Evolutionary conservation across 2,329 filamentous ascomycete species (phyloP).

Genomic region (Penicillium sp.): DNA sequence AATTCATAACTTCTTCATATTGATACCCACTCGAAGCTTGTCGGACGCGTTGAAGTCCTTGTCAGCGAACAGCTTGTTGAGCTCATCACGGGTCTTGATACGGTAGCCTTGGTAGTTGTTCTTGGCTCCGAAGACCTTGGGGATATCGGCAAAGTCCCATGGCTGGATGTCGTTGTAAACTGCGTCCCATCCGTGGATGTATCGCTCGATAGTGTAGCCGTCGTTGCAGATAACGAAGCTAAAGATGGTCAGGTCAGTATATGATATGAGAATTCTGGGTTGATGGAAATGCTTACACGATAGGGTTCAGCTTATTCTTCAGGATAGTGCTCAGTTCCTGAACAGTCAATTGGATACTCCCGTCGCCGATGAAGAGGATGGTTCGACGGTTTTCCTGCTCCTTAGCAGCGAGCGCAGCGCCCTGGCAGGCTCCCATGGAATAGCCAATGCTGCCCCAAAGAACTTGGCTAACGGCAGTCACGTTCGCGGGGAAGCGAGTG

Average conservation of each 20-base stretch:
- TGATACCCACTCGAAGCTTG: constrained; percentile 39
- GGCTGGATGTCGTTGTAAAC: constrained; percentile 74
- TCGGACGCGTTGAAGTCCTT: constrained; percentile 58
- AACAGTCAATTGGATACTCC: constrained; percentile 77
- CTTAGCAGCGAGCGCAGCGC: constrained; percentile 70
- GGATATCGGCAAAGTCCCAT: constrained; percentile 71
- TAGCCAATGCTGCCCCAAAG: constrained; percentile 69
- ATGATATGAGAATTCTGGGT: too few species aligned
- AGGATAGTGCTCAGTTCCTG: constrained; percentile 86
- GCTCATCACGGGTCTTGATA: constrained; percentile 66
- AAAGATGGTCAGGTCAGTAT: constrained; percentile 40
- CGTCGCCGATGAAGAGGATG: constrained; percentile 85
- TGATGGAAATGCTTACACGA: constrained; percentile 57
- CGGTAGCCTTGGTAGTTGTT: constrained; percentile 61
- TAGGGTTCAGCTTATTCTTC: constrained; percentile 68
- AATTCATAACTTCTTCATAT: neutral
- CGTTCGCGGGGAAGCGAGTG: constrained; percentile 71
- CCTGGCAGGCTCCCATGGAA: constrained; percentile 60
- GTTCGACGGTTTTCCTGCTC: constrained; percentile 64
- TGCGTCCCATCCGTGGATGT: constrained; percentile 78
- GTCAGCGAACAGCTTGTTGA: constrained; percentile 64
- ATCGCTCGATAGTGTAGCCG: constrained; percentile 85
- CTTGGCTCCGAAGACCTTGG: constrained; percentile 64
- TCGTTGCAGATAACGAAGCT: constrained; percentile 80
- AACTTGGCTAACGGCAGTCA: constrained; percentile 77